Evolutionary conservation across 768 basidiomycete species (phyloP), one percentile per base, ranked within the genome.

Genomic region (Mycena belliarum): DNA sequence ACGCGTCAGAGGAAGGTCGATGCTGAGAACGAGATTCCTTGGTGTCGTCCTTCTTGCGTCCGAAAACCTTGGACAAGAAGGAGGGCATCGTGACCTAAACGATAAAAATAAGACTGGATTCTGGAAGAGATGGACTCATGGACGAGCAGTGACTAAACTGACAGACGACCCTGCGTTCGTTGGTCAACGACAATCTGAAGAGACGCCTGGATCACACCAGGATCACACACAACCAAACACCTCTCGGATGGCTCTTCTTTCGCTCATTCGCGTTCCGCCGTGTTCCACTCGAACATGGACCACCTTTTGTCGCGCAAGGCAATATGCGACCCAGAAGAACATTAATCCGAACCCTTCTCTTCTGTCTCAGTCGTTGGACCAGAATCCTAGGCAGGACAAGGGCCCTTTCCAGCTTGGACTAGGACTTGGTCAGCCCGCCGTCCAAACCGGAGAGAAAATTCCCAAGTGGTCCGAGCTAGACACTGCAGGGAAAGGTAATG

Each of bases 381-480:
- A 83, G 59, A 83, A 76, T 41, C 32, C 57, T 9, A 66, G 82
- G 75, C 73, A 48, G 76, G 77, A 62, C 79, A 82, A 57, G 88
- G 92, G 92, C 3, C 91, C 92, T 23, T 93, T 93, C 64, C 85
- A 85, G 58, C 77, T 93, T 2, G 89, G 91, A 4, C 73, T 90
- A 1, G 89, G 90, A 2, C 74, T 90, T 50, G 79, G 84, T 10
- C 85, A 82, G 49, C 77, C 80, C 6, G 73, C 86, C 4, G 68
- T 82, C 35, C 77, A 74, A 47, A 80, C 75, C 47, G 81, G 79
- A 24, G 80, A 83, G 65, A 83, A 81, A 49, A 72, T 79, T 14
- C 85, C 85, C 69, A 88, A 85, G 67, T 94, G 92, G 92, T 86
- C 87, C 26, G 88, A 94, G 67, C 73, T 94, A 50, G 88, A 80